These are phyloP conservation scores for Sugiyamaella neomexicana DNA, from an alignment of 1,139 yeast species.

Conservation along the genomic window DNA sequence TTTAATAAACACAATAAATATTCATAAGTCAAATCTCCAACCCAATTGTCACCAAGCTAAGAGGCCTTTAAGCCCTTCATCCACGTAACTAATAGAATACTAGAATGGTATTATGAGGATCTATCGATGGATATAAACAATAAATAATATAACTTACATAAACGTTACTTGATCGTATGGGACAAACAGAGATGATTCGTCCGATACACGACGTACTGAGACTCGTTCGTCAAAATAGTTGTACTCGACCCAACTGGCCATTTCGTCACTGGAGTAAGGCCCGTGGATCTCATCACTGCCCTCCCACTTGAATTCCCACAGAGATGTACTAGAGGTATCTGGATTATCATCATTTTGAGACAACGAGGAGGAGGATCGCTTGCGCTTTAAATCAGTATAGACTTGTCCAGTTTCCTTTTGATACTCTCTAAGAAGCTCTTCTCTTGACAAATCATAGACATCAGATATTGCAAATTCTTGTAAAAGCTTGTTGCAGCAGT, in stretches of 20 bases:
- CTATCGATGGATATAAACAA: too few relatives aligned
- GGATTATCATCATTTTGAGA: constrained; percentile 21
- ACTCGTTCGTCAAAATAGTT: constrained; percentile 56
- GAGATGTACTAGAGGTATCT: constrained; percentile 25
- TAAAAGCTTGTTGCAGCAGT: constrained; percentile 49
- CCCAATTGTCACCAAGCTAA: too few relatives aligned
- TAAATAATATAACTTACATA: too few relatives aligned
- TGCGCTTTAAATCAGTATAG: constrained; percentile 29
- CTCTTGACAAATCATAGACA: constrained; percentile 57
- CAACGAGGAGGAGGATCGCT: constrained; percentile 25
- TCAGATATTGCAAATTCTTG: constrained; percentile 45
- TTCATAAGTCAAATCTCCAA: too few relatives aligned
- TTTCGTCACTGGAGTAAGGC: constrained; percentile 56
- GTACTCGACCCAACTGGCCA: constrained; percentile 57
- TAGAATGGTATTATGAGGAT: too few relatives aligned
- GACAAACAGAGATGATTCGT: constrained; percentile 24
- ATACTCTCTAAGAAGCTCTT: constrained; percentile 58
- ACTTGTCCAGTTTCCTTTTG: constrained; percentile 51
- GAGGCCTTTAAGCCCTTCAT: too few relatives aligned
- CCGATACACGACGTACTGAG: constrained; percentile 44
- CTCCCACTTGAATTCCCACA: constrained; percentile 66
- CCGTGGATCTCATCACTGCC: constrained; percentile 56
- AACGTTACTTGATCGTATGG: constrained; percentile 17
- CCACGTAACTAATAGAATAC: too few relatives aligned
- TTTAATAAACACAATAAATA: too few relatives aligned